A percentile compares a stretch with the other conserved stretches of the same genome.
Conservation (phyloP, 2,329 filamentous ascomycete species). For the Colletotrichum lupini region DNA sequence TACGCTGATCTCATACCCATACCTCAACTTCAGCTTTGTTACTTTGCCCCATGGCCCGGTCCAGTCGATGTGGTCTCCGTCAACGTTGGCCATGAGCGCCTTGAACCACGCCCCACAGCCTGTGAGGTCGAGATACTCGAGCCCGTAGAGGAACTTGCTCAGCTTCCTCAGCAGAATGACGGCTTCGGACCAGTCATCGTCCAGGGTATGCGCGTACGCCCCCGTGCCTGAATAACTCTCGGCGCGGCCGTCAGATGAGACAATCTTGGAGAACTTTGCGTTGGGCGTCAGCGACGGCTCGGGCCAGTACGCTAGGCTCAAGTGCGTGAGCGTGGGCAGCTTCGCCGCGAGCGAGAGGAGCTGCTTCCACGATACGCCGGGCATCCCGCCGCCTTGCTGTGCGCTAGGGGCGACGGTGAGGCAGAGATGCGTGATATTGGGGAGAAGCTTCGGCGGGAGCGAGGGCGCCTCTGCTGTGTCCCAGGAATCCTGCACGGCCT, state of each 20-base stretch:
- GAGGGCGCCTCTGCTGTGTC: conserved; percentile 51
- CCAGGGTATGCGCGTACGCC: conserved; percentile 67
- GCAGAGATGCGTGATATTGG: conserved; percentile 70
- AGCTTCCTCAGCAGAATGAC: conserved; percentile 65
- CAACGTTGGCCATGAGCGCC: conserved; percentile 55
- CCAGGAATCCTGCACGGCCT: conserved; percentile 63
- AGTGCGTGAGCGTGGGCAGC: conserved; percentile 66
- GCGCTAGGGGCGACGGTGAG: conserved; percentile 58
- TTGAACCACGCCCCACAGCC: conserved; percentile 68
- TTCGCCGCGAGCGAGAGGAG: conserved; percentile 65
- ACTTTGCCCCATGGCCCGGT: conserved; percentile 64
- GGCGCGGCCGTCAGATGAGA: conserved; percentile 52
- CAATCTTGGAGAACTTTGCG: conserved; percentile 59
- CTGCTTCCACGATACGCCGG: conserved; percentile 66
- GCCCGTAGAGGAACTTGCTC: conserved; percentile 63
- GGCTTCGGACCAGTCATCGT: conserved; percentile 70
- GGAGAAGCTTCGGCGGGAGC: conserved; percentile 53
- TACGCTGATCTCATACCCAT: conserved; percentile 53
- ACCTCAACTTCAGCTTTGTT: conserved; percentile 54
- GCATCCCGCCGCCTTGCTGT: conserved; percentile 37
- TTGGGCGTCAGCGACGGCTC: conserved; percentile 68
- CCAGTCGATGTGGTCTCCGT: conserved; percentile 65
- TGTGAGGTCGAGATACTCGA: conserved; percentile 71
- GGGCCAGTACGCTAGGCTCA: conserved; percentile 72
- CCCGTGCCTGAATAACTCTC: conserved; percentile 67